phyloP scores from a whole-genome alignment of 2,329 filamentous ascomycete species.

The Fusarium protoensiforme region DNA sequence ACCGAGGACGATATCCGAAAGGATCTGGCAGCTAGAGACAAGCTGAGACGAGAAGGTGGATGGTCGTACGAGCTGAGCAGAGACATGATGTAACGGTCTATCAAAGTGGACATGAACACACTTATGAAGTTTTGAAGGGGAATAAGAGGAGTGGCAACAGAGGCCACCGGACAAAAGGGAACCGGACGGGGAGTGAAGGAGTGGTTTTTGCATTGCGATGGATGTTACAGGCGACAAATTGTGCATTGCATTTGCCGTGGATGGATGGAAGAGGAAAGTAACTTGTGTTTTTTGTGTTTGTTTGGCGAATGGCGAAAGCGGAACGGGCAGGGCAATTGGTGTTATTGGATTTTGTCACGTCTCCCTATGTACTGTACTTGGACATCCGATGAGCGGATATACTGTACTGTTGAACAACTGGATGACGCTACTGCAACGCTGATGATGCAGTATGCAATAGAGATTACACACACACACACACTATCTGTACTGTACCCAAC shows the following conservation, averaged over 20 bases:
- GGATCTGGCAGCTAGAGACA: constrained; percentile 82
- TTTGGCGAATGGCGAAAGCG: constrained; percentile 39
- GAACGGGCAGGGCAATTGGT: constrained; percentile 2
- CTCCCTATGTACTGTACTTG: not conserved
- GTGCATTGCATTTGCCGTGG: constrained; percentile 35
- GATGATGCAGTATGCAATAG: not conserved
- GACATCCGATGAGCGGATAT: not conserved
- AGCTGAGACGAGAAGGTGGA: constrained; percentile 82
- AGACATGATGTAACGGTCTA: constrained; percentile 53
- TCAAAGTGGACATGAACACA: constrained; percentile 26
- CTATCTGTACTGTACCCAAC: not conserved
- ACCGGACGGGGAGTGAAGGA: constrained; percentile 19
- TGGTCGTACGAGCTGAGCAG: constrained; percentile 78
- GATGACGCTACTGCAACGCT: not conserved
- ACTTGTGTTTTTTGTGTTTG: constrained; percentile 15
- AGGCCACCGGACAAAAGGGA: constrained; percentile 15
- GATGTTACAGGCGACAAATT: constrained; percentile 33
- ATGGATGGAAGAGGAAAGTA: constrained; percentile 14
- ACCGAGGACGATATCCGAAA: constrained; percentile 88
- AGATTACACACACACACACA: not conserved
- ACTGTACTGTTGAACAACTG: constrained; percentile 8
- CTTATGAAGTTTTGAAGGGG: constrained; percentile 15
- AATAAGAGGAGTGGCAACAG: constrained; percentile 8
- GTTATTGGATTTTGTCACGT: not conserved
- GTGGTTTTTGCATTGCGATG: constrained; percentile 23